Percentiles rank a stretch among this genome's conserved stretches.
phyloP scores from a whole-genome alignment of 208 protist species.

The Borovskyia barvae region DNA sequence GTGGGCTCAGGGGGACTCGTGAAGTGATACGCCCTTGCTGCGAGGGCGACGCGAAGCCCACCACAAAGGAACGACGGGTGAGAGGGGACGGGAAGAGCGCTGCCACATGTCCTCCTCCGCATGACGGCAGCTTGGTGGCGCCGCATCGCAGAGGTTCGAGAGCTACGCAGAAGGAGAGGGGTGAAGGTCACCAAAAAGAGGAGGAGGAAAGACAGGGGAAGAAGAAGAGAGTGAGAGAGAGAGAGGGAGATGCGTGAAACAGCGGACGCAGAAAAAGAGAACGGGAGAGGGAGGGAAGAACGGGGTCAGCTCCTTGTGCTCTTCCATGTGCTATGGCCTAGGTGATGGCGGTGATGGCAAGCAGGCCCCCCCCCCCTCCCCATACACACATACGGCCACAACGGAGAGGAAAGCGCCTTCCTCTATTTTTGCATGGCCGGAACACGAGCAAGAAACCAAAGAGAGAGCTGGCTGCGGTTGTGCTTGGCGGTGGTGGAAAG shows the following conservation, averaged over 20 bases:
- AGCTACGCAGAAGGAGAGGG: not conserved
- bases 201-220: not conserved
- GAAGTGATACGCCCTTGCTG: too few species aligned
- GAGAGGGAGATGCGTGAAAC: not conserved
- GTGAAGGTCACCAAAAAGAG: not conserved
- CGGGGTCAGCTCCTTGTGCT: not conserved
- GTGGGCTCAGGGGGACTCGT: too few species aligned
- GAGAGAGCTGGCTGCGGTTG: not conserved
- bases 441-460: not conserved
- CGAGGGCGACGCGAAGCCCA: too few species aligned
- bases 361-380: not conserved
- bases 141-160: not conserved
- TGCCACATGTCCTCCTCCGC: too few species aligned
- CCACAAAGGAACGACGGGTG: too few species aligned
- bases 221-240: not conserved
- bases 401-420: not conserved
- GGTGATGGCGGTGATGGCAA: not conserved
- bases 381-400: not conserved
- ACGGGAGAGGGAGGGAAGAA: not conserved
- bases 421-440: not conserved
- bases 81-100: too few species aligned
- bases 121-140: too few species aligned
- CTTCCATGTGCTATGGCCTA: not conserved
- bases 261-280: not conserved
- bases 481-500: too few species aligned